Conservation (phyloP, 192 early-diverging fungal genomes). For the Physocladia obscura region DNA sequence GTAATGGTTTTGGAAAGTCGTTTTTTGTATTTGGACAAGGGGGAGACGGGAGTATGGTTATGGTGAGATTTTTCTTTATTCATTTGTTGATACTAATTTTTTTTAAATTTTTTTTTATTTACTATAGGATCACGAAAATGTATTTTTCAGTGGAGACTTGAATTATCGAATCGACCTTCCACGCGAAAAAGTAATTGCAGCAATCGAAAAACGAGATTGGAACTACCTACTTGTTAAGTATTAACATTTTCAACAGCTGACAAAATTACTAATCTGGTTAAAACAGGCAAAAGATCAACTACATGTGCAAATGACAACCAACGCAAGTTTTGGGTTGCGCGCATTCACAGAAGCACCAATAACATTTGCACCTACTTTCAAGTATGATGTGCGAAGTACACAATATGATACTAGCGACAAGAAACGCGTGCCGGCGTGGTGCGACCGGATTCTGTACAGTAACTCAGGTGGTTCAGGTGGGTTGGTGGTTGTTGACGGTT, state of each 20-base stretch:
- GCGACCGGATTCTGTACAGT: slow-evolving; percentile 75
- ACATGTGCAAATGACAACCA: slow-evolving; percentile 33
- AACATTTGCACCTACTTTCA: slow-evolving; percentile 93
- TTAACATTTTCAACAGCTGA: too few species aligned
- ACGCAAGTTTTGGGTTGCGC: slow-evolving; percentile 74
- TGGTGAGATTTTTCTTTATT: slow-evolving; percentile 46
- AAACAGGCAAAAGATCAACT: slow-evolving; percentile 54
- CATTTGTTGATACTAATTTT: slow-evolving; percentile 23
- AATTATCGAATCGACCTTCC: slow-evolving; percentile 87
- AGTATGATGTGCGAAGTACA: slow-evolving; percentile 78
- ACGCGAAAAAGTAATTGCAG: slow-evolving; percentile 66
- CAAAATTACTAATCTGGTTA: too few species aligned
- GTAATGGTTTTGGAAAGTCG: background rate
- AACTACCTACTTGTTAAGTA: slow-evolving; percentile 6
- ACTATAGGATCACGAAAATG: slow-evolving; percentile 49
- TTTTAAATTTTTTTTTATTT: slow-evolving; percentile 59
- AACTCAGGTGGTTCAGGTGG: background rate
- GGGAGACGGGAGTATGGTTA: slow-evolving; percentile 82
- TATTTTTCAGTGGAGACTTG: slow-evolving; percentile 65
- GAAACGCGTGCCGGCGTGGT: slow-evolving; percentile 90
- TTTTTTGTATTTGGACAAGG: slow-evolving; percentile 63
- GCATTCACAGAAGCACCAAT: slow-evolving; percentile 76
- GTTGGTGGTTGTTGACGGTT: background rate
- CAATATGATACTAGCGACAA: slow-evolving; percentile 92
- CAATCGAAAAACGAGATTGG: background rate